phyloP scores from a whole-genome alignment of 805 yeast genomes.

The Candida koratica region DNA sequence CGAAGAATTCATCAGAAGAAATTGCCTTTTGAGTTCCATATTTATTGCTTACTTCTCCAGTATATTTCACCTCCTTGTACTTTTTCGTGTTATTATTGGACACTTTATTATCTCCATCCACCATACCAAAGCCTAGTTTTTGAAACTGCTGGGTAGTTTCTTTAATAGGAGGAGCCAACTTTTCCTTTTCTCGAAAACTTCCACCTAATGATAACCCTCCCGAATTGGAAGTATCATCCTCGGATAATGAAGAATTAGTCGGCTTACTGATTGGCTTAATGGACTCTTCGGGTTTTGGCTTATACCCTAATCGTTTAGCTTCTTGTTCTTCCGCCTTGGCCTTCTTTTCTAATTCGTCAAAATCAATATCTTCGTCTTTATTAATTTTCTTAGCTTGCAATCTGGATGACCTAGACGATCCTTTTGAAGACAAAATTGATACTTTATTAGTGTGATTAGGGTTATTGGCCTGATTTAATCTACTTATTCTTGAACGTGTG shows the following conservation, averaged over 20 bases:
- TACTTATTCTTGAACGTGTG: conserved; percentile 20
- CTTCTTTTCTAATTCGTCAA: conserved; percentile 63
- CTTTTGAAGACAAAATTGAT: conserved; percentile 46
- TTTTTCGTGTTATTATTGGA: conserved; percentile 25
- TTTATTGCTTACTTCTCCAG: conserved; percentile 71
- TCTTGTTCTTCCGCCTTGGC: conserved; percentile 83
- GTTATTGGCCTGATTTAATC: conserved; percentile 17
- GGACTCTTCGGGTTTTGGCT: conserved; percentile 25
- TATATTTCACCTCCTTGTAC: conserved; percentile 57
- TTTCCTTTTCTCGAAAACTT: conserved; percentile 14
- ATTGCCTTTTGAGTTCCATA: conserved; percentile 90
- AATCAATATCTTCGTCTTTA: conserved; percentile 53
- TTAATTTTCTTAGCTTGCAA: conserved; percentile 47
- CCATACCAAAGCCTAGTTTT: conserved; percentile 88
- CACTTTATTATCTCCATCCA: conserved; percentile 53
- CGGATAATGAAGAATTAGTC: neutral
- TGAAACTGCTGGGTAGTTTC: conserved; percentile 68
- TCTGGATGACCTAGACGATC: conserved; percentile 53
- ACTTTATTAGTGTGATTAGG: conserved; percentile 20
- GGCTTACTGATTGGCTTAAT: conserved; percentile 5
- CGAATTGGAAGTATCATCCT: conserved; percentile 2
- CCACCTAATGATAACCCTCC: conserved; percentile 4
- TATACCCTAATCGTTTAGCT: conserved; percentile 51
- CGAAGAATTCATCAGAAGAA: conserved; percentile 92
- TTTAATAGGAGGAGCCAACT: conserved; percentile 31